These are phyloP conservation scores for Cyberlindnera misumaiensis DNA, from an alignment of 805 yeast species.

Conservation along the genomic window DNA sequence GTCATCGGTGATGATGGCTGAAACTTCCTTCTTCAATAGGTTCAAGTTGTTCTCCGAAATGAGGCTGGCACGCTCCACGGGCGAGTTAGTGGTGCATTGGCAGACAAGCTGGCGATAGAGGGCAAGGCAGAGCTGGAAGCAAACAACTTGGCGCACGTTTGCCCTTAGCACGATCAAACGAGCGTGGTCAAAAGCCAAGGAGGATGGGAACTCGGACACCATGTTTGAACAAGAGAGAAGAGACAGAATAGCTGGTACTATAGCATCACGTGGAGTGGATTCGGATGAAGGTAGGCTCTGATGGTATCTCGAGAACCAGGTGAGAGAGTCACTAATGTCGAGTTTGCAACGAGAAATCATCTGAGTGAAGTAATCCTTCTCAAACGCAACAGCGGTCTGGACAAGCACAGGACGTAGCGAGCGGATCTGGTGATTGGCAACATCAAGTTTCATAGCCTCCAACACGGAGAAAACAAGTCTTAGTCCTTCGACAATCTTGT, in stretches of 20 bases:
- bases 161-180: constrained; percentile 73
- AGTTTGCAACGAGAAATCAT: constrained; percentile 48
- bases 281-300: constrained; percentile 6
- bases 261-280: constrained; percentile 30
- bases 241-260: constrained; percentile 49
- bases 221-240: constrained; percentile 71
- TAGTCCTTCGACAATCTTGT: constrained; percentile 64
- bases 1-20: constrained; percentile 77
- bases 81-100: constrained; percentile 11
- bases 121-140: constrained; percentile 66
- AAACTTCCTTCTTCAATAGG: constrained; percentile 59
- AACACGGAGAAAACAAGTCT: constrained; percentile 72
- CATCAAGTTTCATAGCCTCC: constrained; percentile 92
- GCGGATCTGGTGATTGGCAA: constrained; percentile 90
- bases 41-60: constrained; percentile 32
- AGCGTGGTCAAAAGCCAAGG: constrained; percentile 79
- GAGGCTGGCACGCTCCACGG: constrained; percentile 23
- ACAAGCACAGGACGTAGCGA: constrained; percentile 76
- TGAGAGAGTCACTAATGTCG: constrained; percentile 24
- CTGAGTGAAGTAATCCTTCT: constrained; percentile 68
- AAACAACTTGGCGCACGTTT: constrained; percentile 78
- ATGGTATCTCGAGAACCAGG: constrained; percentile 16
- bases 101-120: constrained; percentile 63
- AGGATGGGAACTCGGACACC: constrained; percentile 77
- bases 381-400: constrained; percentile 84